phyloP scores from a whole-genome alignment of 2,329 filamentous ascomycete genomes.

The Camillea tinctor region DNA sequence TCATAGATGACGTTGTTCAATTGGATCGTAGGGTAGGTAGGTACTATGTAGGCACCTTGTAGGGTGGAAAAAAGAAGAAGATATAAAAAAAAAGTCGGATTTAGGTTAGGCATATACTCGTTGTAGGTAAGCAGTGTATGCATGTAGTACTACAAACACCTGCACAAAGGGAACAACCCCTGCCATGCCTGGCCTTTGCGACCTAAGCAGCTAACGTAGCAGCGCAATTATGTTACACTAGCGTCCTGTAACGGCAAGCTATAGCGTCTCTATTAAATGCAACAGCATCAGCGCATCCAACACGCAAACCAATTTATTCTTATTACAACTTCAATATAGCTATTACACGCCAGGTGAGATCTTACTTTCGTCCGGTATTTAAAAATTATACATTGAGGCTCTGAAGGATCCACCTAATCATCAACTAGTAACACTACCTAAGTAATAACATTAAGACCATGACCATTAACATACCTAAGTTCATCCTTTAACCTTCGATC shows the following conservation, averaged over 20 bases:
- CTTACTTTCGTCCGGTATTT: too few species aligned
- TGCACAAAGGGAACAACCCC: not conserved
- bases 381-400: not conserved
- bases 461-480: not conserved
- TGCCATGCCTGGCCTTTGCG: too few species aligned
- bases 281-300: not conserved
- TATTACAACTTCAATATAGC: too few species aligned
- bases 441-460: too few species aligned
- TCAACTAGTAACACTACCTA: too few species aligned
- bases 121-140: too few species aligned
- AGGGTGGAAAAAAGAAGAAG: not conserved
- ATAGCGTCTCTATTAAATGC: not conserved
- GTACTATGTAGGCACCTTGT: not conserved
- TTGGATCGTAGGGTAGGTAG: not conserved
- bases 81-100: not conserved
- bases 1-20: not conserved
- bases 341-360: too few species aligned
- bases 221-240: not conserved
- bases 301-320: not conserved
- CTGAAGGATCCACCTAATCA: too few species aligned
- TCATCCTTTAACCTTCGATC: slow-evolving; percentile 23
- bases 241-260: not conserved
- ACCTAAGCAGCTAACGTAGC: not conserved
- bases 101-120: not conserved
- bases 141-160: too few species aligned